Conservation (phyloP, 2,329 filamentous ascomycete genomes). For the Pyrenophora graminea region DNA sequence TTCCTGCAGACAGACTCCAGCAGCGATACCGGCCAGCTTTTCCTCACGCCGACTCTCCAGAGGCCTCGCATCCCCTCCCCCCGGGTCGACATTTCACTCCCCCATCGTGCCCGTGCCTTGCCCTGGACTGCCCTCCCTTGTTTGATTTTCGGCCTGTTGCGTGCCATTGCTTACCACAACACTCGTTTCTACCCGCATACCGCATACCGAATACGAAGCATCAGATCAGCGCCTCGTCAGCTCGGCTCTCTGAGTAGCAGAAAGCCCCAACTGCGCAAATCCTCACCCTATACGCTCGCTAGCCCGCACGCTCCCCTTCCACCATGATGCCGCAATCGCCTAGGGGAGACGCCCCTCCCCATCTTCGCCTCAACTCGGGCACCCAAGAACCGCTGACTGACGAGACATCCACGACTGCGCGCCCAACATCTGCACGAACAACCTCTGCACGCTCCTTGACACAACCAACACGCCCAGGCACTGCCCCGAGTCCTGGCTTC, state of each 20-base stretch:
- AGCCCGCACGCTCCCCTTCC: not conserved
- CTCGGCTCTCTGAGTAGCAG: constrained; percentile 26
- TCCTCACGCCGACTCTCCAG: constrained; percentile 12
- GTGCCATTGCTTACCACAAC: constrained; percentile 38
- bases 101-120: constrained; percentile 14
- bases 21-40: constrained; percentile 31
- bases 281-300: constrained; percentile 39
- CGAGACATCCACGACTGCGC: constrained; percentile 34
- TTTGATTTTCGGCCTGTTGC: constrained; percentile 27
- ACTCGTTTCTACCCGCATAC: constrained; percentile 25
- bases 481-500: constrained; percentile 35
- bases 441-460: constrained; percentile 53
- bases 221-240: constrained; percentile 4
- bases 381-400: constrained; percentile 56
- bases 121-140: constrained; percentile 17
- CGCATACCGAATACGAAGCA: constrained; percentile 3
- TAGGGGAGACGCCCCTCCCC: constrained; percentile 53
- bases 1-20: constrained; percentile 24
- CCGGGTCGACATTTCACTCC: constrained; percentile 27
- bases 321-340: constrained; percentile 40
- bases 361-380: constrained; percentile 68
- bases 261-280: constrained; percentile 18
- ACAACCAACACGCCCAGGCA: constrained; percentile 44
- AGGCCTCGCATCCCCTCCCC: constrained; percentile 8
- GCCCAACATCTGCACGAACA: constrained; percentile 46